These are phyloP conservation scores for Podila clonocystis DNA, from an alignment of 192 early-diverging fungal species.

Conservation along the genomic window DNA sequence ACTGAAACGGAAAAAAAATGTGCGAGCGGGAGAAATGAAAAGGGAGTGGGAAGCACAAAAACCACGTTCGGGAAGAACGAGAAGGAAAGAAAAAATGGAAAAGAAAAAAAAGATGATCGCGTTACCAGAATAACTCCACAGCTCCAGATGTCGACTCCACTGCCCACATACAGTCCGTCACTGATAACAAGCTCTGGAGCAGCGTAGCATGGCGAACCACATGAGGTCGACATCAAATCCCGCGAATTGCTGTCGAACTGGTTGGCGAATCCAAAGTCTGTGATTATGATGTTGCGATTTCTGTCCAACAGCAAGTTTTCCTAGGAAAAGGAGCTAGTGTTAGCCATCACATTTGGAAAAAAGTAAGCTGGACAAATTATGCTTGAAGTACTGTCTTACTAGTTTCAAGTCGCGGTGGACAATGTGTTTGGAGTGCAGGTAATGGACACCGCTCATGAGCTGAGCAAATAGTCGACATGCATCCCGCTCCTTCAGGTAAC, in stretches of 20 bases:
- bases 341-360: neutral
- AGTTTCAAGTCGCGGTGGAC: constrained; percentile 98
- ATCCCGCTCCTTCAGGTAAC: constrained; percentile 92
- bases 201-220: constrained; percentile 98
- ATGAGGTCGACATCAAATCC: constrained; percentile 92
- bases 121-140: constrained; percentile 93
- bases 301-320: constrained; percentile 96
- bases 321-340: constrained; percentile 44
- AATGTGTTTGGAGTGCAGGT: constrained; percentile 92
- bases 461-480: constrained; percentile 94
- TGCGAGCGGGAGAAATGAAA: neutral
- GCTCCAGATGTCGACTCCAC: constrained; percentile 97
- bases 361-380: neutral
- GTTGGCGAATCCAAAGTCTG: constrained; percentile 99
- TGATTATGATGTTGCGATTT: constrained; percentile 93
- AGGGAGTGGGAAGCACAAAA: neutral
- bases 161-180: constrained; percentile 95
- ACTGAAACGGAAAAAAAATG: constrained; percentile 1
- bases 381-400: constrained; percentile 48
- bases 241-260: constrained; percentile 77
- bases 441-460: constrained; percentile 90
- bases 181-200: constrained; percentile 98
- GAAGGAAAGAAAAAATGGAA: neutral
- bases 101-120: constrained; percentile 22
- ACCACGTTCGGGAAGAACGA: too few relatives aligned